Evolutionary conservation across 2,329 filamentous ascomycete genomes (phyloP), one percentile per base, ranked within the genome.

Genomic region (Mycosphaerella arachidis): DNA sequence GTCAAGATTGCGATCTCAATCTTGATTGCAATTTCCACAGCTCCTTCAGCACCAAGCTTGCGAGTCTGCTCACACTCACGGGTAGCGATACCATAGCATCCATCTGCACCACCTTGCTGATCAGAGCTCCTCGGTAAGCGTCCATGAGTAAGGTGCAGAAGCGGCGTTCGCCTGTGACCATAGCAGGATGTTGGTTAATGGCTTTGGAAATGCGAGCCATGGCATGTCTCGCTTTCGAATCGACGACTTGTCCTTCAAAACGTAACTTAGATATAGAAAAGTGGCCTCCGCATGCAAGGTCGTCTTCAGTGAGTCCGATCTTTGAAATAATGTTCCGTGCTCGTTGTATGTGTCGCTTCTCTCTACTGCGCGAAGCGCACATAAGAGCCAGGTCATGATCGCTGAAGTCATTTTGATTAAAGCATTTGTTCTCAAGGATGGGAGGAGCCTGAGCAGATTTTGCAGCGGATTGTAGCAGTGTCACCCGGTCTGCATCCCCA

Each of bases 51-150:
- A 0, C 77, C 76, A n/a, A 64, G 35, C 5, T 33, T 24, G 50
- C 57, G 65, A 0, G 78, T 79, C 20, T 72, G 63, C 29, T 74
- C 68, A 0, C 74, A 76, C 7, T 67, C 71, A n/a, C 75, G 70
- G 3, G 82, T 64, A 0, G 75, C 79, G 7, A 82, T 66, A 0
- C 74, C 77, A 63, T 82, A 82, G 52, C 77, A 82, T 0, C 73
- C 80, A 63, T 82, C 79, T 0, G 80, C 79, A 0, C 80, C 2
- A 82, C 46, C 61, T 83, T 82, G 1, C 80, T 79, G 40, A 81
- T 72, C 0, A 81, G 55, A 0, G 59, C 30, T 0, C 76, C 77
- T 1, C 63, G 48, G 55, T 75, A 81, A 1, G 67, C 67, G 9
- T 57, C 30, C 78, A 81, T 80, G 1, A 82, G 69, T 7, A 63